Percentiles rank a stretch among this genome's conserved stretches.
Evolutionary conservation across 1,284 basidiomycete species (phyloP).

Genomic region (Phylloboletellus chloephorus): DNA sequence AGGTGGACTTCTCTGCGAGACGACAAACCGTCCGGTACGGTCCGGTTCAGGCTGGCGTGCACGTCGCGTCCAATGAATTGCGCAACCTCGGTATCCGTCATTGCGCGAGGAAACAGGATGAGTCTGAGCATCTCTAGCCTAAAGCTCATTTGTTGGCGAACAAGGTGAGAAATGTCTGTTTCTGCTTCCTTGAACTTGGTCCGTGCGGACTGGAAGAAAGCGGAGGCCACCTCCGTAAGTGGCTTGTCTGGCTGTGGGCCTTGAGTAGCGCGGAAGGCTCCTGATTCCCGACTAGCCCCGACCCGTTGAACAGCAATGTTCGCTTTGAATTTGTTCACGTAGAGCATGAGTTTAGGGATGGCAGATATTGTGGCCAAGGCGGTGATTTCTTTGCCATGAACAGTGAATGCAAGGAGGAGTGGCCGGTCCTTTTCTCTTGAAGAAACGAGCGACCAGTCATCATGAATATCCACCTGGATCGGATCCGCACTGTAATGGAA

Average conservation of each 20-base stretch:
- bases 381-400: constrained; percentile 67
- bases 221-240: constrained; percentile 76
- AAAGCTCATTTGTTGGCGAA: constrained; percentile 69
- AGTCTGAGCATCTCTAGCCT: constrained; percentile 56
- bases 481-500: constrained; percentile 62
- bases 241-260: constrained; percentile 69
- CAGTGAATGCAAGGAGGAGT: constrained; percentile 71
- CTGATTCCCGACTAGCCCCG: constrained; percentile 67
- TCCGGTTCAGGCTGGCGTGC: constrained; percentile 60
- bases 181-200: constrained; percentile 63
- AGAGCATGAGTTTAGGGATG: constrained; percentile 67
- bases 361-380: constrained; percentile 69
- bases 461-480: constrained; percentile 66
- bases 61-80: constrained; percentile 64
- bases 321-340: constrained; percentile 65
- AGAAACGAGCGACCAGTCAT: constrained; percentile 71
- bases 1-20: constrained; percentile 59
- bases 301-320: constrained; percentile 70
- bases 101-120: constrained; percentile 70
- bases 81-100: constrained; percentile 68
- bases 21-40: constrained; percentile 46
- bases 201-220: constrained; percentile 72
- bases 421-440: constrained; percentile 46
- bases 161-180: constrained; percentile 50
- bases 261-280: constrained; percentile 62